phyloP scores from a whole-genome alignment of 495 filamentous ascomycete species.

The Niebla homalea region DNA sequence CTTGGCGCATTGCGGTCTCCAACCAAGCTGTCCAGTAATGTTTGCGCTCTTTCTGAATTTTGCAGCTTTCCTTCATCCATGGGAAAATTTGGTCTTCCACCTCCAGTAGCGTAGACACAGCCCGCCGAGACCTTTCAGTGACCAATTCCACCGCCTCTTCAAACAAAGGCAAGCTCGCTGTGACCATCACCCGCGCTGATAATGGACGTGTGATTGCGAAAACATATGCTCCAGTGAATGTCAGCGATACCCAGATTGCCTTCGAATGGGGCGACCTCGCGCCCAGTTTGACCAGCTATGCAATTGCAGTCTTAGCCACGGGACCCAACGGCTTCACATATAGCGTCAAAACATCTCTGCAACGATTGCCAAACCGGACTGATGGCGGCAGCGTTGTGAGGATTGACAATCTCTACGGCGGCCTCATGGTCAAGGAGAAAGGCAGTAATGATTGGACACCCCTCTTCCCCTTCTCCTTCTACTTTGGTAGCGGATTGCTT shows the following conservation, averaged over 20 bases:
- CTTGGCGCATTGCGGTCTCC: too few species aligned
- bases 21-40: too few species aligned
- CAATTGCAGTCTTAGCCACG: conserved; percentile 14
- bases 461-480: conserved; percentile 52
- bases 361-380: conserved; percentile 41
- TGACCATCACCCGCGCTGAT: conserved; percentile 7
- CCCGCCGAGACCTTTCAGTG: conserved; percentile 18
- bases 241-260: conserved; percentile 28
- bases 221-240: conserved; percentile 30
- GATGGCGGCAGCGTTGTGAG: conserved; percentile 45
- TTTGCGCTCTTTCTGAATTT: neutral
- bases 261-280: conserved; percentile 35
- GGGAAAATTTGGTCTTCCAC: conserved; percentile 31
- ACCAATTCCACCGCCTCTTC: neutral
- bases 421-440: conserved; percentile 33
- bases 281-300: conserved; percentile 34
- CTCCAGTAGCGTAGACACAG: conserved; percentile 18
- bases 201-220: conserved; percentile 5
- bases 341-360: conserved; percentile 33
- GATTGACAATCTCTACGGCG: conserved; percentile 48
- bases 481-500: conserved; percentile 40
- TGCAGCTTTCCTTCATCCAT: conserved; percentile 32
- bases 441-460: conserved; percentile 26
- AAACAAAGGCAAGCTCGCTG: neutral
- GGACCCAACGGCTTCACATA: conserved; percentile 26